A percentile compares a stretch with the other conserved stretches of the same genome.
phyloP scores from a whole-genome alignment of 495 filamentous ascomycete genomes.

The Podospora australis region DNA sequence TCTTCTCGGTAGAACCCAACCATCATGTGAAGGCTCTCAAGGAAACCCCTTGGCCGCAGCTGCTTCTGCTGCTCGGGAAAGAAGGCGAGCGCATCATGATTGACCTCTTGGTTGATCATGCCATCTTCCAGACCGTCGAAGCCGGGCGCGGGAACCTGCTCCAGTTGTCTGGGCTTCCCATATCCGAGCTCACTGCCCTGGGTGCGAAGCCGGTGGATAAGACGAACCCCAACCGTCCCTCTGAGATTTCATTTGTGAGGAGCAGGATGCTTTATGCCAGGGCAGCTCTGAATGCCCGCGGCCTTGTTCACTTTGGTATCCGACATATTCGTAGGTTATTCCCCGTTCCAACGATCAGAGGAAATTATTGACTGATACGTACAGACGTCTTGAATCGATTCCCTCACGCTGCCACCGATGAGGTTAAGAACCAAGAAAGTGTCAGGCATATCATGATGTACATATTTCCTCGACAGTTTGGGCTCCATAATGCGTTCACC shows the following conservation, averaged over 20 bases:
- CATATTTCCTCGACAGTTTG: conserved; percentile 88
- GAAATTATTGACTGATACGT: not conserved
- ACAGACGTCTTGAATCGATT: conserved; percentile 83
- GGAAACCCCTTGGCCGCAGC: conserved; percentile 60
- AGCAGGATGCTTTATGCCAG: conserved; percentile 82
- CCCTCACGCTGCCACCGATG: conserved; percentile 28
- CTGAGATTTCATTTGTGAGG: conserved; percentile 69
- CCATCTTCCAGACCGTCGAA: conserved; percentile 63
- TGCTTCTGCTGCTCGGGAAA: conserved; percentile 64
- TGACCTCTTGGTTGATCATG: conserved; percentile 68
- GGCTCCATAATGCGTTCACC: conserved; percentile 86
- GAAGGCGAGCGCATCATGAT: conserved; percentile 80
- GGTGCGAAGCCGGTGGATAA: conserved; percentile 5
- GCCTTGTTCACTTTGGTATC: conserved; percentile 65
- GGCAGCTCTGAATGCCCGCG: conserved; percentile 59
- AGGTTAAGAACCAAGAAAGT: conserved; percentile 39
- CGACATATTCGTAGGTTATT: conserved; percentile 67
- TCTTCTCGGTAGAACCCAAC: conserved; percentile 57
- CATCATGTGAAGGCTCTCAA: conserved; percentile 64
- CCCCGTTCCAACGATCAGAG: not conserved
- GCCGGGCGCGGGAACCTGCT: conserved; percentile 54
- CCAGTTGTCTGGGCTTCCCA: conserved; percentile 66
- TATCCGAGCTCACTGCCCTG: conserved; percentile 32
- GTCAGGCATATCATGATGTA: conserved; percentile 79
- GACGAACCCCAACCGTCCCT: conserved; percentile 31